Evolutionary conservation across 129 eudicot species (phyloP).

Genomic region (Logfia minima): DNA sequence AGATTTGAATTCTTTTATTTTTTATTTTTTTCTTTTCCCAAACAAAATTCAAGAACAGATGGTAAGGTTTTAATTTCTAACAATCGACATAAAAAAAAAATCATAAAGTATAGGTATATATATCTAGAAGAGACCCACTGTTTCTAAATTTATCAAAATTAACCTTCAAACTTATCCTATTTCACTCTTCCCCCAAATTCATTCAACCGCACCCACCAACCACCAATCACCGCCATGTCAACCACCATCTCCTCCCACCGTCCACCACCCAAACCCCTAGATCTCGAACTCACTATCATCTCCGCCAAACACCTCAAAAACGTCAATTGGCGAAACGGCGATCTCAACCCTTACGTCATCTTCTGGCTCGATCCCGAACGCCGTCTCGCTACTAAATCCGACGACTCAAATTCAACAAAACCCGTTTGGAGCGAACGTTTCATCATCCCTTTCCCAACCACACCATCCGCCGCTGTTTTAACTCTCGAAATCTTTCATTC

Average conservation of each 20-base stretch:
- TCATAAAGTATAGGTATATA: no score
- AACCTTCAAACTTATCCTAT: background rate
- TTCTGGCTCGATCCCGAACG: conserved; percentile 12
- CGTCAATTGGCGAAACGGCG: conserved; percentile 19
- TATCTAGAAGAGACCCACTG: background rate
- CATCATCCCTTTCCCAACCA: conserved; percentile 47
- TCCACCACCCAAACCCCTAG: background rate
- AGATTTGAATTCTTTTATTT: no score
- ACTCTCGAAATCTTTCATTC: conserved; percentile 81
- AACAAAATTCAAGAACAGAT: no score
- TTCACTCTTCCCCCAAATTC: background rate
- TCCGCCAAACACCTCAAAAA: conserved; percentile 21
- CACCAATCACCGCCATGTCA: background rate
- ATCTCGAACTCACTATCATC: conserved; percentile 15
- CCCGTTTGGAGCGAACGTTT: conserved; percentile 90
- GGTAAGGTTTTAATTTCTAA: no score
- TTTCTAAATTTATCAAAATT: background rate
- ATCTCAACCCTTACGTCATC: conserved; percentile 10
- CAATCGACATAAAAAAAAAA: no score
- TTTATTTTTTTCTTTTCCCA: no score
- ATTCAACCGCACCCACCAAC: background rate
- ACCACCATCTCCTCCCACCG: conserved; percentile 8
- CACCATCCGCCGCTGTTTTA: conserved; percentile 45
- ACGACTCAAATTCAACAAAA: conserved; percentile 4
- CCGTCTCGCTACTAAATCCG: background rate